Percentiles rank a stretch among this genome's conserved stretches.
These are phyloP conservation scores for Ophiosphaerella herpotricha DNA, from an alignment of 2,329 filamentous ascomycete genomes.

Conservation along the genomic window DNA sequence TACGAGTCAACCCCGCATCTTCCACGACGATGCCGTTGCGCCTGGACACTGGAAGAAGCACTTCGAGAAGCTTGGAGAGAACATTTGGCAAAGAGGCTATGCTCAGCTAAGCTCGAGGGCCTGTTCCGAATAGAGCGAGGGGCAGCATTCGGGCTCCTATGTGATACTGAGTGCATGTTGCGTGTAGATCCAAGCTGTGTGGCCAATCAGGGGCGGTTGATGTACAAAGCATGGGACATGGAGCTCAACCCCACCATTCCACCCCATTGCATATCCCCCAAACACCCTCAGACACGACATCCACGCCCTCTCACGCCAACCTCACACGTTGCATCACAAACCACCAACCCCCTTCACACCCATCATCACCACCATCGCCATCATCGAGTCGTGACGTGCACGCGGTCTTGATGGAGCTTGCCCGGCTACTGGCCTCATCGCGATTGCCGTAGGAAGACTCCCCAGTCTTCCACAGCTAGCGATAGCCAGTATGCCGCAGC, in stretches of 20 bases:
- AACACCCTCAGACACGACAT: conserved; percentile 13
- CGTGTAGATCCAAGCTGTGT: conserved; percentile 23
- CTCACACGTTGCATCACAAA: conserved; percentile 34
- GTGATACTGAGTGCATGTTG: conserved; percentile 15
- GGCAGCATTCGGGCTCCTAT: conserved; percentile 17
- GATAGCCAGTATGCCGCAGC: conserved; percentile 52
- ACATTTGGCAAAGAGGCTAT: neutral
- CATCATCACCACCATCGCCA: conserved; percentile 14
- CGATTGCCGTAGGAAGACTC: conserved; percentile 65
- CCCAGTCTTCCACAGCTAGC: conserved; percentile 56
- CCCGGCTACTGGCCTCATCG: conserved; percentile 59
- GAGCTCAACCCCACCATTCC: conserved; percentile 44
- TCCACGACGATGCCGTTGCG: neutral
- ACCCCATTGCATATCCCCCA: conserved; percentile 29
- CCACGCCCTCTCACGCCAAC: conserved; percentile 6
- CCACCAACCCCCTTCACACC: conserved; percentile 8
- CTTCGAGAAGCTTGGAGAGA: neutral
- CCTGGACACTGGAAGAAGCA: neutral
- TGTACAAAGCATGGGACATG: conserved; percentile 26
- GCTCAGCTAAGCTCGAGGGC: neutral
- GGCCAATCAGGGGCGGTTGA: conserved; percentile 27
- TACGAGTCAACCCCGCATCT: conserved; percentile 31
- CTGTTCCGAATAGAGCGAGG: conserved; percentile 5
- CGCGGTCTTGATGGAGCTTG: conserved; percentile 59
- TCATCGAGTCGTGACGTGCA: conserved; percentile 23